Evolutionary conservation across 768 basidiomycete species (phyloP).

Genomic region (Kwoniella bestiolae): DNA sequence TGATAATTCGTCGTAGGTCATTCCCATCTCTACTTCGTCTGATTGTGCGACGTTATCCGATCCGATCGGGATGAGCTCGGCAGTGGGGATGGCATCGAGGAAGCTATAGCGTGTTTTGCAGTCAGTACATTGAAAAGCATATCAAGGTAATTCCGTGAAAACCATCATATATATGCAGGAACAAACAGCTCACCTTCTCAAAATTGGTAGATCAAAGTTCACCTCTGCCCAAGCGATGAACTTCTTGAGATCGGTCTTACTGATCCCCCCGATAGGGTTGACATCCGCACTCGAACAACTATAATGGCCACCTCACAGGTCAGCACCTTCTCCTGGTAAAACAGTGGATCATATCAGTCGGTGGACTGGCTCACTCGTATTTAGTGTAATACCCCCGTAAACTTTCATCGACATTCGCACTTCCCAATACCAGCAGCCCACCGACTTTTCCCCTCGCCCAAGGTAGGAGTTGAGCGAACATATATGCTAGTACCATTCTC

Average conservation of each 20-base stretch:
- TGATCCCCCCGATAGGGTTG: conserved; percentile 97
- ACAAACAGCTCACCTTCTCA: conserved; percentile 65
- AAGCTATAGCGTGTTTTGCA: conserved; percentile 64
- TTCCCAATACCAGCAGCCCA: conserved; percentile 91
- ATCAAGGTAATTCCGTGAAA: not conserved
- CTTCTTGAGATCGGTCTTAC: conserved; percentile 94
- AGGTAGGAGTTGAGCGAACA: conserved; percentile 92
- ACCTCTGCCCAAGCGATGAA: conserved; percentile 84
- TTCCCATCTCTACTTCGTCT: conserved; percentile 99
- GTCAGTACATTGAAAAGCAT: too few species aligned
- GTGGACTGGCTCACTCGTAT: conserved; percentile 72
- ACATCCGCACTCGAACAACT: conserved; percentile 74
- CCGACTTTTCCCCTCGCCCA: conserved; percentile 85
- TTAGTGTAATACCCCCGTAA: conserved; percentile 96
- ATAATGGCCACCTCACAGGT: not conserved
- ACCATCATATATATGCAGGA: not conserved
- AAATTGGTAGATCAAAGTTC: conserved; percentile 81
- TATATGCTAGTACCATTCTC: conserved; percentile 90
- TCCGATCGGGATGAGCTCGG: conserved; percentile 93
- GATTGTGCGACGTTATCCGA: conserved; percentile 86
- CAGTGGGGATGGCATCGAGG: conserved; percentile 87
- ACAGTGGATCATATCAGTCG: too few species aligned
- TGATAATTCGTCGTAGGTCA: conserved; percentile 97
- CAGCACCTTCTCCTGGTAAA: too few species aligned
- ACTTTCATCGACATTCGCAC: conserved; percentile 98